A percentile compares a stretch with the other conserved stretches of the same genome.
Conservation (phyloP, 78 protist genomes). For the Dictyostelium firmibasis region DNA sequence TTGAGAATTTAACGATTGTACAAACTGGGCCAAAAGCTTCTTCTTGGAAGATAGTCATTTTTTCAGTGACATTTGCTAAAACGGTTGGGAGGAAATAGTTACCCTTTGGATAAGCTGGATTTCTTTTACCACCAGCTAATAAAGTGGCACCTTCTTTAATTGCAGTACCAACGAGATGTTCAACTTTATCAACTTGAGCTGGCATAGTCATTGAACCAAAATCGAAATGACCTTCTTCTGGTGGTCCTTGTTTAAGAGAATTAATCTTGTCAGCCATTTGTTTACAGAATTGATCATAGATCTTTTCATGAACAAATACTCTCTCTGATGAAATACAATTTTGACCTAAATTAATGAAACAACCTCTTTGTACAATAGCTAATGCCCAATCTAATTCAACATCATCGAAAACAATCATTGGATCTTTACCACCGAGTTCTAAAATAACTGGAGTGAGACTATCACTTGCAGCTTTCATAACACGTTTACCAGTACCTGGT, state of each 20-base stretch:
- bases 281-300: constrained; percentile 68
- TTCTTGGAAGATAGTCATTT: constrained; percentile 71
- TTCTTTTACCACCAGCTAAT: constrained; percentile 82
- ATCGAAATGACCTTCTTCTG: constrained; percentile 68
- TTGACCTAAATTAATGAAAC: constrained; percentile 80
- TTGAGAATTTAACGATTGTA: constrained; percentile 7
- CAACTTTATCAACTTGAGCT: constrained; percentile 80
- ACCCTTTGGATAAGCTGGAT: constrained; percentile 24
- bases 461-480: constrained; percentile 87
- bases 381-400: constrained; percentile 80
- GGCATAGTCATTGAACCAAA: constrained; percentile 89
- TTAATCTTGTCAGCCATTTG: constrained; percentile 26
- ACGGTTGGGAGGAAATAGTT: constrained; percentile 82
- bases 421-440: constrained; percentile 86
- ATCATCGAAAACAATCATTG: constrained; percentile 80
- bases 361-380: constrained; percentile 78
- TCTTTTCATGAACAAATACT: constrained; percentile 71
- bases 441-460: constrained; percentile 78
- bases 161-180: constrained; percentile 75
- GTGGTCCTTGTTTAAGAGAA: constrained; percentile 76
- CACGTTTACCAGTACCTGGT: constrained; percentile 85
- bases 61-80: constrained; percentile 60
- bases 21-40: constrained; percentile 82
- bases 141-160: constrained; percentile 82
- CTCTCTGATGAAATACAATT: constrained; percentile 78